Conservation (phyloP, 192 early-diverging fungal genomes). For the Coemansia sp. region DNA sequence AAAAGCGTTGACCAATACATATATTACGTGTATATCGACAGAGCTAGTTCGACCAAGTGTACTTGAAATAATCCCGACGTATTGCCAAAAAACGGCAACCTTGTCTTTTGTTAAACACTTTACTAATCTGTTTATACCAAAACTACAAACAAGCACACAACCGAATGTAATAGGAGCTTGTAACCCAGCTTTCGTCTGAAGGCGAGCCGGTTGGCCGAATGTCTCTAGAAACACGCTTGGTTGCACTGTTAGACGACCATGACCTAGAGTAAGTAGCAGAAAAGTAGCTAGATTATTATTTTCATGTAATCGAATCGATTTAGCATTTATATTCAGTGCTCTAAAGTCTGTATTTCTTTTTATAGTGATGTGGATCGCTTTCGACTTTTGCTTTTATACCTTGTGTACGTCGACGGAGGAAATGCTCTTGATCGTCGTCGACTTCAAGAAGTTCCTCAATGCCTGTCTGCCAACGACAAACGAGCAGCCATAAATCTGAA, state of each 20-base stretch:
- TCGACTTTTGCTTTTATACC: slow-evolving; percentile 41
- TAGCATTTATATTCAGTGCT: not conserved
- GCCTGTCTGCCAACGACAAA: slow-evolving; percentile 43
- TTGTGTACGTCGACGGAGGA: slow-evolving; percentile 38
- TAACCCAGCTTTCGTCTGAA: slow-evolving; percentile 10
- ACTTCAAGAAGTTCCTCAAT: slow-evolving; percentile 48
- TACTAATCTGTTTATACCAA: too few species aligned
- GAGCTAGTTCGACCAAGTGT: too few species aligned
- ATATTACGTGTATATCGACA: too few species aligned
- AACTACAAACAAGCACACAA: not conserved
- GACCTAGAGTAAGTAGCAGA: slow-evolving; percentile 33
- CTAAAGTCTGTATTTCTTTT: not conserved
- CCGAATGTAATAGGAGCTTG: slow-evolving; percentile 39
- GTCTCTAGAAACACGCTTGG: slow-evolving; percentile 35
- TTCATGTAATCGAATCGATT: not conserved
- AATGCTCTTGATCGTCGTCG: slow-evolving; percentile 37
- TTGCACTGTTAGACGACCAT: slow-evolving; percentile 37
- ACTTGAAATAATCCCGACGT: too few species aligned
- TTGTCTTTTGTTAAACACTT: too few species aligned
- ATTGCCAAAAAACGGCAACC: too few species aligned
- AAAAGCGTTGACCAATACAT: too few species aligned
- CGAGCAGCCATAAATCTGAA: slow-evolving; percentile 36
- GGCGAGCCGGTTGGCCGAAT: slow-evolving; percentile 18
- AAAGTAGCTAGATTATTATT: not conserved
- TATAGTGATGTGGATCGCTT: slow-evolving; percentile 43